Percentiles rank a stretch among this genome's conserved stretches.
These are phyloP conservation scores for Hyphopichia burtonii DNA, from an alignment of 1,139 yeast species.

Conservation along the genomic window DNA sequence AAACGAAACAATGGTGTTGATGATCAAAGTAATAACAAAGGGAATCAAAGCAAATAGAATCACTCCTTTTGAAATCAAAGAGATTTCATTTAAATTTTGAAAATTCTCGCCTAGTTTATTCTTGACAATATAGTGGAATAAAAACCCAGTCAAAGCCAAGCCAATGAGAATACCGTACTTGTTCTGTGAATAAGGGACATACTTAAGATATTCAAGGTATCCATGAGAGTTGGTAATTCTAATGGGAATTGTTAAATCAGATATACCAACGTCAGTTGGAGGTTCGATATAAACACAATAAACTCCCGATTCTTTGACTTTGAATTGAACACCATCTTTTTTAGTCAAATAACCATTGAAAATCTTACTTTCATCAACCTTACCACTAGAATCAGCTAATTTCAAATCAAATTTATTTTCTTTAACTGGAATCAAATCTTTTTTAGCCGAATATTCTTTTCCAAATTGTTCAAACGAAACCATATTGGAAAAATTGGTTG, in stretches of 20 bases:
- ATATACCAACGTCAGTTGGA: slow-evolving; percentile 12
- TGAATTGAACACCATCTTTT: slow-evolving; percentile 11
- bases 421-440: slow-evolving; percentile 5
- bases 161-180: slow-evolving; percentile 17
- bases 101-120: slow-evolving; percentile 30
- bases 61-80: slow-evolving; percentile 33
- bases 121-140: slow-evolving; percentile 27
- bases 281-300: slow-evolving; percentile 37
- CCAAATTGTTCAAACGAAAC: slow-evolving; percentile 18
- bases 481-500: slow-evolving; percentile 20
- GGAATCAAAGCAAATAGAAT: slow-evolving; percentile 32
- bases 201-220: slow-evolving; percentile 19
- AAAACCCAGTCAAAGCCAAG: slow-evolving; percentile 16
- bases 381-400: neutral
- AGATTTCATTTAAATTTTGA: slow-evolving; percentile 29
- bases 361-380: slow-evolving; percentile 6
- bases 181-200: slow-evolving; percentile 19
- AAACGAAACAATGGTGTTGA: slow-evolving; percentile 13
- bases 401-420: slow-evolving; percentile 11
- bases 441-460: slow-evolving; percentile 4
- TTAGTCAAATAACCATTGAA: slow-evolving; percentile 10
- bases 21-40: slow-evolving; percentile 10
- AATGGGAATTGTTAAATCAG: slow-evolving; percentile 17
- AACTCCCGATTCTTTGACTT: slow-evolving; percentile 25
- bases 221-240: slow-evolving; percentile 27